Conservation (phyloP, 176 grass and related monocot genomes). For the Puya raimondii region DNA sequence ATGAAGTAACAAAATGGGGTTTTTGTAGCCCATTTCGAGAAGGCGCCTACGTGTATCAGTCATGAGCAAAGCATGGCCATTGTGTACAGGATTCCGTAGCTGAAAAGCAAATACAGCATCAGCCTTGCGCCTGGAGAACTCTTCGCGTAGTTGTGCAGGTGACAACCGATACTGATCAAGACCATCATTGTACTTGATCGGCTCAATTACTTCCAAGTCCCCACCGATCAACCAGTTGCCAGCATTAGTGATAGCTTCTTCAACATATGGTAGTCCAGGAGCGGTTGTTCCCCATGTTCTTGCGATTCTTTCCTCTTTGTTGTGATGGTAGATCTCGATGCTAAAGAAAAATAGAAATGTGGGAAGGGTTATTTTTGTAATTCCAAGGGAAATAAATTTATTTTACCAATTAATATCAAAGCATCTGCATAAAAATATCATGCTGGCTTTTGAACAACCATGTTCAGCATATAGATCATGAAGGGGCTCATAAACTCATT, state of each 20-base stretch:
- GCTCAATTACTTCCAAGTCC: slow-evolving; percentile 91
- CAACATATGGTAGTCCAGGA: slow-evolving; percentile 68
- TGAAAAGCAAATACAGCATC: slow-evolving; percentile 99
- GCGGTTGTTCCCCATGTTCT: slow-evolving; percentile 93
- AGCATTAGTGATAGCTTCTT: slow-evolving; percentile 80
- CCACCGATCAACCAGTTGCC: slow-evolving; percentile 98
- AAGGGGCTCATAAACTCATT: not conserved
- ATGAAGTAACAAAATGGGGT: slow-evolving; percentile 92
- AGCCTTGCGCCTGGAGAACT: slow-evolving; percentile 81
- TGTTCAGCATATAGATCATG: not conserved
- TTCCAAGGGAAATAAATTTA: not conserved
- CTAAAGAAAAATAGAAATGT: slow-evolving; percentile 26
- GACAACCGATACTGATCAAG: slow-evolving; percentile 90
- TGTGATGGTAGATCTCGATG: slow-evolving; percentile 98
- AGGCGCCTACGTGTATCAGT: slow-evolving; percentile 81
- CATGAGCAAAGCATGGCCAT: slow-evolving; percentile 96
- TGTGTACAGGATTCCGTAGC: slow-evolving; percentile 96
- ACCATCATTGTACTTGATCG: slow-evolving; percentile 96
- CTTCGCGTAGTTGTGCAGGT: slow-evolving; percentile 73
- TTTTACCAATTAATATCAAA: not conserved
- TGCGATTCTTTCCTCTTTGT: slow-evolving; percentile 98
- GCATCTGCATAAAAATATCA: not conserved
- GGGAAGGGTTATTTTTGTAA: slow-evolving; percentile 1
- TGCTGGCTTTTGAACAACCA: too few species aligned
- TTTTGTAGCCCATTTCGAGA: slow-evolving; percentile 91